phyloP scores from a whole-genome alignment of 371 early-diverging fungal species.

The Massospora cicadina region DNA sequence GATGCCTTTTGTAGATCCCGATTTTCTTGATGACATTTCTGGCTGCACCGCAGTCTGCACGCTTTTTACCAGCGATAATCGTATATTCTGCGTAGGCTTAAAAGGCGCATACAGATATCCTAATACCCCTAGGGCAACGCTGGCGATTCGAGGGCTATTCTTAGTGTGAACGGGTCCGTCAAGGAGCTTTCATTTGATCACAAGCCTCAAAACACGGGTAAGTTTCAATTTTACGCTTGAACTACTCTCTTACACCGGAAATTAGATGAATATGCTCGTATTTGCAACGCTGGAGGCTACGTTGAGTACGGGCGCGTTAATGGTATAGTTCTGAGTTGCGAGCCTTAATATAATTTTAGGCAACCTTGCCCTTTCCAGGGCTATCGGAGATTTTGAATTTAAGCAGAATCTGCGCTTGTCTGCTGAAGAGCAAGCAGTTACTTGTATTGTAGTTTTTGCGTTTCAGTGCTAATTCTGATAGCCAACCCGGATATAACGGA shows the following conservation, averaged over 20 bases:
- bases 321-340: constrained; percentile 27
- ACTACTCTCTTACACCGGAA: background rate
- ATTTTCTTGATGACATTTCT: constrained; percentile 48
- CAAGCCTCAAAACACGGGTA: constrained; percentile 63
- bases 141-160: constrained; percentile 85
- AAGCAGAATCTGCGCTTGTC: constrained; percentile 51
- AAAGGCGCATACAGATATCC: background rate
- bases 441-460: constrained; percentile 22
- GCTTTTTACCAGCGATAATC: constrained; percentile 50
- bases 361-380: constrained; percentile 85
- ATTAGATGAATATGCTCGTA: constrained; percentile 56
- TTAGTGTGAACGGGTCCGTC: constrained; percentile 52
- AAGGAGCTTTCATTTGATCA: constrained; percentile 78
- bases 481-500: constrained; percentile 68
- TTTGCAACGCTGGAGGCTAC: constrained; percentile 77
- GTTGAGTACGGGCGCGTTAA: constrained; percentile 92
- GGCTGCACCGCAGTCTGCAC: constrained; percentile 91
- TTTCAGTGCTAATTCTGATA: constrained; percentile 11
- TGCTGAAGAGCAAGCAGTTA: constrained; percentile 79
- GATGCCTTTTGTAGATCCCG: constrained; percentile 30
- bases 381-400: constrained; percentile 93
- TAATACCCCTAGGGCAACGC: constrained; percentile 51
- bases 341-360: constrained; percentile 21
- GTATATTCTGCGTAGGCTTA: constrained; percentile 21
- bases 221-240: background rate